Percentiles rank a stretch among this genome's conserved stretches.
Conservation (phyloP, 139 green algal species). For the Micromonas pusilla region DNA sequence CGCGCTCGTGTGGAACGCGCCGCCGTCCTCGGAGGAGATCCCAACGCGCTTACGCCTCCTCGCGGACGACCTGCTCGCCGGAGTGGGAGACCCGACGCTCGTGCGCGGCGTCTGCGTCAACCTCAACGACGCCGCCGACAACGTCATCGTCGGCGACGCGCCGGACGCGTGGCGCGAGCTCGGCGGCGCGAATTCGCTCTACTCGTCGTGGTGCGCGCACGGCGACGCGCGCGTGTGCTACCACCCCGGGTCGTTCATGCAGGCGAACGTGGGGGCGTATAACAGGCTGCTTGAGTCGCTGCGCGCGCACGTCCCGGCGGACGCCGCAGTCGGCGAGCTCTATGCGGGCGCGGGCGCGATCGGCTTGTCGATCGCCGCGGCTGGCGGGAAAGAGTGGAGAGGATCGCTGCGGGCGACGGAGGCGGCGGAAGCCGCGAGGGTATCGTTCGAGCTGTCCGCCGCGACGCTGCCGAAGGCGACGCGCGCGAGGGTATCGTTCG, state of each 20-base stretch:
- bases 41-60: too few relatives aligned
- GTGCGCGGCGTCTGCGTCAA: neutral
- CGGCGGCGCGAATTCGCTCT: too few relatives aligned
- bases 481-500: neutral
- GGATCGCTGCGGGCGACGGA: neutral
- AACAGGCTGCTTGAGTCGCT: constrained; percentile 43
- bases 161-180: too few relatives aligned
- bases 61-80: too few relatives aligned
- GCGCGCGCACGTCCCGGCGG: constrained; percentile 33
- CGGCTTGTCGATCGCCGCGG: constrained; percentile 53
- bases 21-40: neutral
- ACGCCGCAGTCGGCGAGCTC: constrained; percentile 50
- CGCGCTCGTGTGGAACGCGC: constrained; percentile 48
- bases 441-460: neutral
- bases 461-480: neutral
- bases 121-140: neutral
- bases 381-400: neutral
- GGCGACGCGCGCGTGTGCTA: constrained; percentile 53
- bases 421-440: neutral
- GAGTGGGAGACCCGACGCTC: too few relatives aligned
- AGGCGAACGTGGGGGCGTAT: constrained; percentile 63
- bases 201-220: constrained; percentile 49
- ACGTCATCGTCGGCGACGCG: neutral
- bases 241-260: constrained; percentile 51
- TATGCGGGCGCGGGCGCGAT: constrained; percentile 73